These are phyloP conservation scores for Thielaviopsis ethacetica DNA, from an alignment of 2,329 filamentous ascomycete species.

Conservation along the genomic window DNA sequence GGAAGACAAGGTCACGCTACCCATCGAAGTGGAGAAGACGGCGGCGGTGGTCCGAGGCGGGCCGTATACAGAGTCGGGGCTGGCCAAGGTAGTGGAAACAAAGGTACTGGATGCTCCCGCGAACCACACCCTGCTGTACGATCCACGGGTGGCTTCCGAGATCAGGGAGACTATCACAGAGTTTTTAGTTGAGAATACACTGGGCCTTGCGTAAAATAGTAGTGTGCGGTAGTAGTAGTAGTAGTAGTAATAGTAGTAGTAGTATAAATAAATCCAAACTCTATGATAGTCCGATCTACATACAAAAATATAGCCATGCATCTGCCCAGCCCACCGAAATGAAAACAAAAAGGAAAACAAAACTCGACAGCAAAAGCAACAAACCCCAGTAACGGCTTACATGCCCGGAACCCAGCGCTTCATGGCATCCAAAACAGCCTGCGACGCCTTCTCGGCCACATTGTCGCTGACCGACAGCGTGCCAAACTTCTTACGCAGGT, in stretches of 20 bases:
- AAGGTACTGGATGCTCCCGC: constrained; percentile 60
- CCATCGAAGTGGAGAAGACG: constrained; percentile 54
- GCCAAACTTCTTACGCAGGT: constrained; percentile 42
- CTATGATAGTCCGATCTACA: too few species aligned
- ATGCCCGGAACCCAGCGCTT: constrained; percentile 9
- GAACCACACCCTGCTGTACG: constrained; percentile 72
- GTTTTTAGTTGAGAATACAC: constrained; percentile 44
- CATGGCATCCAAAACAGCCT: constrained; percentile 10
- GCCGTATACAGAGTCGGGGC: neutral
- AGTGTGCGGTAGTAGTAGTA: too few species aligned
- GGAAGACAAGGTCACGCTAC: constrained; percentile 59
- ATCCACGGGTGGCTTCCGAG: constrained; percentile 55
- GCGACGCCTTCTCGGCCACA: constrained; percentile 1
- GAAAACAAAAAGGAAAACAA: too few species aligned
- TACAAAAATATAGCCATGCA: too few species aligned
- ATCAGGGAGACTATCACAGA: constrained; percentile 69
- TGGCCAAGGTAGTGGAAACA: constrained; percentile 42
- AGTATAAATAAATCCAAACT: too few species aligned
- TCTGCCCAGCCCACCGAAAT: too few species aligned
- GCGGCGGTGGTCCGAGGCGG: constrained; percentile 15
- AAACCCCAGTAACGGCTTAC: neutral
- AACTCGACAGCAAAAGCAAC: neutral
- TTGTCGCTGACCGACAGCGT: constrained; percentile 1
- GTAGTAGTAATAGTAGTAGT: too few species aligned
- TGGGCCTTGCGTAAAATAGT: too few species aligned